These are phyloP conservation scores for Phanerodontia chrysosporium DNA, from an alignment of 768 basidiomycete species.

Conservation along the genomic window DNA sequence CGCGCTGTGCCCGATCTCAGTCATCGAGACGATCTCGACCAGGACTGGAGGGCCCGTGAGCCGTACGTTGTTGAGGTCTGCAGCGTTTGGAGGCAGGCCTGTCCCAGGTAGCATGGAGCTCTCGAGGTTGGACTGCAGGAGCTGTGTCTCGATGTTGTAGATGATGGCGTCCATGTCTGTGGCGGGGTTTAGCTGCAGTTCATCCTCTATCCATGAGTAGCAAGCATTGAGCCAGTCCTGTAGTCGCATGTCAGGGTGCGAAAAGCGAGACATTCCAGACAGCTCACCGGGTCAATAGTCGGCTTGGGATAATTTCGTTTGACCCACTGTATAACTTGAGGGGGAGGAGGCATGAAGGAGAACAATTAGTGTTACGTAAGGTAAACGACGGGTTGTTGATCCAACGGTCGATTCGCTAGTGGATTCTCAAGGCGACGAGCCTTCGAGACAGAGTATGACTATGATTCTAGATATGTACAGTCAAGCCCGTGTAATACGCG, in stretches of 20 bases:
- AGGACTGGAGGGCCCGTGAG: conserved; percentile 49
- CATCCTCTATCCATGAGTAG: conserved; percentile 54
- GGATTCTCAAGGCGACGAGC: too few relatives aligned
- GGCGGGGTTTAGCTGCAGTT: conserved; percentile 43
- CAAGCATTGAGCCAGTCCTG: conserved; percentile 80
- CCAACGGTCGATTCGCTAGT: too few relatives aligned
- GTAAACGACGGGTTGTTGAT: too few relatives aligned
- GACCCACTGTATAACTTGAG: conserved; percentile 48
- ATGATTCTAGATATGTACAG: too few relatives aligned
- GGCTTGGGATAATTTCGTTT: conserved; percentile 54
- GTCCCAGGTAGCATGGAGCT: conserved; percentile 72
- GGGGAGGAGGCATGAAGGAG: conserved; percentile 24
- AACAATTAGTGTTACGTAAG: too few relatives aligned
- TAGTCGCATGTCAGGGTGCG: not conserved
- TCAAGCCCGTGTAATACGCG: too few relatives aligned
- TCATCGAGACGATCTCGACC: conserved; percentile 74
- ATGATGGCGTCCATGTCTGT: conserved; percentile 49
- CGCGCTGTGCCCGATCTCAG: conserved; percentile 82
- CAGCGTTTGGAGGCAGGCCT: conserved; percentile 52
- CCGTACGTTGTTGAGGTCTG: conserved; percentile 32
- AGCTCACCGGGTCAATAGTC: conserved; percentile 55
- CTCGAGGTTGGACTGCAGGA: conserved; percentile 64
- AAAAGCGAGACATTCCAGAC: not conserved
- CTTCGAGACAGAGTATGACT: too few relatives aligned
- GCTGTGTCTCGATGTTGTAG: conserved; percentile 54